Conservation (phyloP, 2,329 filamentous ascomycete genomes). For the Alternaria infectoria region DNA sequence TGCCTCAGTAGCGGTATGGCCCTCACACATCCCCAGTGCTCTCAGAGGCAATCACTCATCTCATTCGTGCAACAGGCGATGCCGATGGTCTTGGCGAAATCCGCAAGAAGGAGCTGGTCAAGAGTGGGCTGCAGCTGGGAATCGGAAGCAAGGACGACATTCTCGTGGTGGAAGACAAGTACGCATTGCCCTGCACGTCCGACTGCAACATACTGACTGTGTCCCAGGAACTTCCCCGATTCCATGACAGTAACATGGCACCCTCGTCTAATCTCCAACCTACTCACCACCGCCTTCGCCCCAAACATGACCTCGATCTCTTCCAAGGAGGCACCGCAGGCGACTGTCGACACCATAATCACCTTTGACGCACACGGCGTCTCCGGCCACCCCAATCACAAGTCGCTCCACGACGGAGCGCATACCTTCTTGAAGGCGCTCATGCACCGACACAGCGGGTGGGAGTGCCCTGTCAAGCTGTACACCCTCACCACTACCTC, state of each 20-base stretch:
- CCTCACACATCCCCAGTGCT: neutral
- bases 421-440: slow-evolving; percentile 72
- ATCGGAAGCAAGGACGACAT: slow-evolving; percentile 78
- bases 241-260: slow-evolving; percentile 86
- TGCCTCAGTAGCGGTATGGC: slow-evolving; percentile 81
- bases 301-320: slow-evolving; percentile 62
- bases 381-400: slow-evolving; percentile 91
- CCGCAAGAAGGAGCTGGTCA: slow-evolving; percentile 80
- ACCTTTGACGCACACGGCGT: slow-evolving; percentile 88
- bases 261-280: slow-evolving; percentile 68
- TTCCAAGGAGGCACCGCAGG: slow-evolving; percentile 54
- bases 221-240: slow-evolving; percentile 74
- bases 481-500: slow-evolving; percentile 82
- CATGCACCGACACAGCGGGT: slow-evolving; percentile 68
- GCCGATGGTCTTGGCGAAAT: slow-evolving; percentile 86
- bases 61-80: slow-evolving; percentile 62
- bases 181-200: slow-evolving; percentile 23
- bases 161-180: slow-evolving; percentile 81
- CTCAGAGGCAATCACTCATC: slow-evolving; percentile 8
- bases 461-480: slow-evolving; percentile 76
- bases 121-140: slow-evolving; percentile 79
- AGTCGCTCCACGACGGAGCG: slow-evolving; percentile 84
- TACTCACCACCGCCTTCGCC: slow-evolving; percentile 76
- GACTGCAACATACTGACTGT: slow-evolving; percentile 14
- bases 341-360: slow-evolving; percentile 78